These are phyloP conservation scores for Lichtheimia corymbifera DNA, from an alignment of 371 early-diverging fungal genomes.

Conservation along the genomic window DNA sequence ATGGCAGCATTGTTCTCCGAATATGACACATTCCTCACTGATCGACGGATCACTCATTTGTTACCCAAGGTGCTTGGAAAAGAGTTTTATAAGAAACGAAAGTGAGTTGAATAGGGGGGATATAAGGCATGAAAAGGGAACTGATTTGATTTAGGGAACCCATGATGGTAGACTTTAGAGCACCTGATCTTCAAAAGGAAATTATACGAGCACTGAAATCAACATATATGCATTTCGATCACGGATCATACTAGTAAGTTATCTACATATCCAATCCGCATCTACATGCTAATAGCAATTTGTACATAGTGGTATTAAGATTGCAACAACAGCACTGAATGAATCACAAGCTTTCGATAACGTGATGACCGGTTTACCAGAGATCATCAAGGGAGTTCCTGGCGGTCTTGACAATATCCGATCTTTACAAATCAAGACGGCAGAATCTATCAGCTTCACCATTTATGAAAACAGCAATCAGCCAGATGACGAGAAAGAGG, in stretches of 20 bases:
- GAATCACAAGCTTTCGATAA: conserved; percentile 75
- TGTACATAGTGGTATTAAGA: conserved; percentile 61
- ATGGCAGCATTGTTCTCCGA: conserved; percentile 69
- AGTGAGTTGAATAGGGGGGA: conserved; percentile 41
- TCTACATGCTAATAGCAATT: neutral
- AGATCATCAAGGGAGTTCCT: conserved; percentile 65
- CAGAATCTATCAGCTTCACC: conserved; percentile 78
- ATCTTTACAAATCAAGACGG: conserved; percentile 79
- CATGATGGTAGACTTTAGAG: conserved; percentile 73
- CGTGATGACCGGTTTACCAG: conserved; percentile 60
- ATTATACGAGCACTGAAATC: conserved; percentile 69
- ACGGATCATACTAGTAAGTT: conserved; percentile 69
- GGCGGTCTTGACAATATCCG: conserved; percentile 77
- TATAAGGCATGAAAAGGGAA: neutral
- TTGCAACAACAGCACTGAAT: conserved; percentile 66
- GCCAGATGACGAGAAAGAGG: conserved; percentile 32
- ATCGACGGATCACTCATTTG: conserved; percentile 72
- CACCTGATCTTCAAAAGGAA: conserved; percentile 67
- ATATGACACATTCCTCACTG: conserved; percentile 86
- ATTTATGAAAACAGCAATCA: conserved; percentile 54
- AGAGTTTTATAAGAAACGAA: conserved; percentile 85
- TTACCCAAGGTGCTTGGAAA: conserved; percentile 86
- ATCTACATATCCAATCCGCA: neutral
- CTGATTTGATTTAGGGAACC: conserved; percentile 55
- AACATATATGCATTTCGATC: conserved; percentile 75